Percentiles rank a stretch among this genome's conserved stretches.
phyloP scores from a whole-genome alignment of 768 basidiomycete genomes.

The Strobilomyces confusus region DNA sequence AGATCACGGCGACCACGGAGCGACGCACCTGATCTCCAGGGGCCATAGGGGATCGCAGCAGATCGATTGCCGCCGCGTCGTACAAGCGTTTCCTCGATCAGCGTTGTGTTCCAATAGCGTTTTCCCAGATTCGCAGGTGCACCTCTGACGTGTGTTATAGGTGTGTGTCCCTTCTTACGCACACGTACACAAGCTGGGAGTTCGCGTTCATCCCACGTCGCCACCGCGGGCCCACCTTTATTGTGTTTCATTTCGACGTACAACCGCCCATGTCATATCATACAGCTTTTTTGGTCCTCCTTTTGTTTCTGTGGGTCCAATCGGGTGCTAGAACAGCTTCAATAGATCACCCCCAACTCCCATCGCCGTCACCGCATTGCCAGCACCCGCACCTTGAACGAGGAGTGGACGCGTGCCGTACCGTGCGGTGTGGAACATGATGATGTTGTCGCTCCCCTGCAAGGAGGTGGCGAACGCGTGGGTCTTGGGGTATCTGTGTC shows the following conservation, averaged over 20 bases:
- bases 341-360: conserved; percentile 89
- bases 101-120: neutral
- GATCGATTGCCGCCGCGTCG: neutral
- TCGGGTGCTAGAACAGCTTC: conserved; percentile 36
- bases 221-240: neutral
- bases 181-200: no score
- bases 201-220: conserved; percentile 1
- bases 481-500: conserved; percentile 69
- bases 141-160: neutral
- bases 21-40: conserved; percentile 3
- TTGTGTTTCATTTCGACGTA: neutral
- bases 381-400: conserved; percentile 94
- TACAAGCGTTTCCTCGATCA: neutral
- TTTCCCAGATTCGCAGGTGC: neutral
- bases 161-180: no score
- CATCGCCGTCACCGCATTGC: conserved; percentile 98
- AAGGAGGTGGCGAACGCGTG: conserved; percentile 97
- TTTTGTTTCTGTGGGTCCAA: neutral
- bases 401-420: conserved; percentile 88
- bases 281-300: conserved; percentile 3
- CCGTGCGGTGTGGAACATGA: conserved; percentile 94
- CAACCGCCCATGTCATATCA: neutral
- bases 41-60: neutral
- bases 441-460: conserved; percentile 95
- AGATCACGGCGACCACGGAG: neutral